Evolutionary conservation across 768 basidiomycete genomes (phyloP), one percentile per base, ranked within the genome.

Genomic region (Amanita rimosa): DNA sequence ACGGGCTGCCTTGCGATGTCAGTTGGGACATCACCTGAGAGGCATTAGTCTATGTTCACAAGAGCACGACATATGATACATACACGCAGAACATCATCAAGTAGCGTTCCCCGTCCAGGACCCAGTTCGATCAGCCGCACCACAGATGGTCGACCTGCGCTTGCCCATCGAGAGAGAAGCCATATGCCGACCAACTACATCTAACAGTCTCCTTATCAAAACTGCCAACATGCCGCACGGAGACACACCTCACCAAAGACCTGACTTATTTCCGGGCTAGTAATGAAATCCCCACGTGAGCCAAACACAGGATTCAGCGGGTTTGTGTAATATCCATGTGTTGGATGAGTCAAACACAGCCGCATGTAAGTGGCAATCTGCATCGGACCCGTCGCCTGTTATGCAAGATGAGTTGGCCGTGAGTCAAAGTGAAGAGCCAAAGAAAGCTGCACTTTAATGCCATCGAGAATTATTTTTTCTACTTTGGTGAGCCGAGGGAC

Each of bases 181-280:
- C 94, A 99, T 44, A 97, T 69, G 0, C 78, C 93, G 11, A 96
- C 65, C 4, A 97, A 73, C 94, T 97, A 70, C 44, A 43, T 50
- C 26, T 59, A 58, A 54, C 48, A 53, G 53, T 66, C 60, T 76
- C 65, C 64, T 74, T 65, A 70, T 45, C 44, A 19, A 34, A 37
- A 29, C 53, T 50, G 44, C 48, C 48, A 52, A 54, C 48, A 17
- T 31, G 6, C 29, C 19, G 43, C 10, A 33, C n/a, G 16, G 21
- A 31, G 8, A 63, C 78, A 54, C 60, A 93, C 95, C 81, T 99
- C 95, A 51, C 96, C 96, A 61, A 98, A 98, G 0, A 89, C 79
- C 62, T 97, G 93, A 57, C 81, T 88, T 46, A 99, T 97, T 63
- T 99, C 96, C 1, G 95, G 96, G 56, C 87, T 92, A 9, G 96